Evolutionary conservation across 2,329 filamentous ascomycete genomes (phyloP).

Genomic region (Pseudogymnoascus sp.): DNA sequence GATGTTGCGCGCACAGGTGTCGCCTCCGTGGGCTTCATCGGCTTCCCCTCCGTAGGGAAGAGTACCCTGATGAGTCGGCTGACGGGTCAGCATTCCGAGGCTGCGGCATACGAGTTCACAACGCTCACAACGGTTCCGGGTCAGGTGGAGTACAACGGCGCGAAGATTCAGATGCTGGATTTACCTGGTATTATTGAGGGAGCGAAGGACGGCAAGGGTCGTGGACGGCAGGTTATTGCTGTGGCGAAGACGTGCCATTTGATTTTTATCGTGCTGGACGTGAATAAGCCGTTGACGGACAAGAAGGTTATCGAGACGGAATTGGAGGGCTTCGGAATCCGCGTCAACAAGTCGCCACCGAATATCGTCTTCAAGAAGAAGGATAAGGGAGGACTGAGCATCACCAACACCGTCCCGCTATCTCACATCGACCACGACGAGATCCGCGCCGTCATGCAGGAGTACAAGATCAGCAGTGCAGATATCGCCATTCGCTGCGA

Average conservation of each 20-base stretch:
- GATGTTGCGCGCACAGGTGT: constrained; percentile 97
- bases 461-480: constrained; percentile 93
- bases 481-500: constrained; percentile 98
- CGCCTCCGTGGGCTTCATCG: constrained; percentile 94
- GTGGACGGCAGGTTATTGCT: constrained; percentile 96
- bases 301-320: constrained; percentile 93
- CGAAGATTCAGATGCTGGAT: constrained; percentile 97
- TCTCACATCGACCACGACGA: constrained; percentile 91
- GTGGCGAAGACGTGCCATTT: constrained; percentile 98
- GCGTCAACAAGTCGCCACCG: constrained; percentile 92
- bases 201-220: constrained; percentile 94
- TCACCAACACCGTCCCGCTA: constrained; percentile 88
- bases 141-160: constrained; percentile 92
- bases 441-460: constrained; percentile 95
- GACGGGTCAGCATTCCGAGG: constrained; percentile 95
- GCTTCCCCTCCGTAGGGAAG: constrained; percentile 96
- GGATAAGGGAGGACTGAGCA: constrained; percentile 93
- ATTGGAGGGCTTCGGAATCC: constrained; percentile 92
- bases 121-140: constrained; percentile 95
- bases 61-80: constrained; percentile 93
- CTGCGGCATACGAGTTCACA: constrained; percentile 96
- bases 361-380: constrained; percentile 99
- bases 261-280: constrained; percentile 96
- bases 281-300: constrained; percentile 96
- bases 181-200: constrained; percentile 97